Evolutionary conservation across 768 basidiomycete species (phyloP), one percentile per base, ranked within the genome.

Genomic region (Lactarius sanguifluus): DNA sequence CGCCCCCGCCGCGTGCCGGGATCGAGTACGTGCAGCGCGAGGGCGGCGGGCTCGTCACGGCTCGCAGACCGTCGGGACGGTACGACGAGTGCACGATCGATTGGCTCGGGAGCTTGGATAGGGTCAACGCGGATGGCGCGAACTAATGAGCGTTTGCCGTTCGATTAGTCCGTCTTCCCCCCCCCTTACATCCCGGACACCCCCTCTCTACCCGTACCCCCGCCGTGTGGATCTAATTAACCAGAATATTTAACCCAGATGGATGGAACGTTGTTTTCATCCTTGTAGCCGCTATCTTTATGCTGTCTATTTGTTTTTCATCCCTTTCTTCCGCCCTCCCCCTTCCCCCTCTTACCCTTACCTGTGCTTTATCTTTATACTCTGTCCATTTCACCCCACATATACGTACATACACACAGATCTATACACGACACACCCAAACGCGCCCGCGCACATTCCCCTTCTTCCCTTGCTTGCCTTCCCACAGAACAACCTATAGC

Each of bases 261-360:
- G 45, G n/a, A 61, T 56, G 64, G 38, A 38, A 55, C 18, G 6
- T 30, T 23, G 23, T 52, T 52, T 25, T 50, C 15, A 20, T 45
- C 6, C n/a, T 65, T 38, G 30, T 28, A 25, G 60, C 45, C 50
- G 61, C 50, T 67, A 67, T 64, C 58, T 56, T 67, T 67, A 67
- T 67, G 66, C 28, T 64, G 41, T 64, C 66, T 56, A 55, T 56
- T 30, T 15, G 23, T 25, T 57, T 55, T 16, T 25, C 5, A 2
- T 34, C 9, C 20, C 43, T 40, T 62, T 25, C 16, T 59, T 62
- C 50, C 43, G 32, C 28, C 16, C n/a, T 8, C 56, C 23, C 18
- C 23, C 38, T 13, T 13, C 50, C 38, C 36, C n/a, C 32, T 34
- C 32, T 9, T 34, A 9, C 32, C 5, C 13, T 52, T 25, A 25